These are phyloP conservation scores for Marasmius oreades DNA, from an alignment of 1,284 basidiomycete species.

Conservation along the genomic window DNA sequence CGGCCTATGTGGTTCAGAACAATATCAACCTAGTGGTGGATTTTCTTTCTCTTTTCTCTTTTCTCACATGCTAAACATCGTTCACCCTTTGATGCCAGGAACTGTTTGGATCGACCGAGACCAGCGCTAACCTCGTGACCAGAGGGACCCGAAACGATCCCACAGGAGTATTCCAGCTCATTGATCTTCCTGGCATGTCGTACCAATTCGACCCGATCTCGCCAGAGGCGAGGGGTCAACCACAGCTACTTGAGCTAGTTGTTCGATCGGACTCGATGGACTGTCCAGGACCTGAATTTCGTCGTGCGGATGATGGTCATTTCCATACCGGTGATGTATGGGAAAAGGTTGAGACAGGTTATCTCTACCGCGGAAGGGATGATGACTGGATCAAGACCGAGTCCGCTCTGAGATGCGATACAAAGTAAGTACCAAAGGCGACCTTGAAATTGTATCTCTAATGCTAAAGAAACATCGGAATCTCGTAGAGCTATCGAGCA, in stretches of 20 bases:
- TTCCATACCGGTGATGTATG: slow-evolving; percentile 56
- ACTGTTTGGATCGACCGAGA: not conserved
- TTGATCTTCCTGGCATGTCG: slow-evolving; percentile 43
- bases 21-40: not conserved
- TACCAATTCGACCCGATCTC: slow-evolving; percentile 57
- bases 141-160: not conserved
- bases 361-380: no score
- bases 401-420: no score
- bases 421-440: slow-evolving; percentile 39
- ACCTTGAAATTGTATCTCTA: slow-evolving; percentile 6
- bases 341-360: no score
- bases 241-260: no score
- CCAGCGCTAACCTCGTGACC: not conserved
- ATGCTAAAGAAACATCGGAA: not conserved
- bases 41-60: not conserved
- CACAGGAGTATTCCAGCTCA: slow-evolving; percentile 33
- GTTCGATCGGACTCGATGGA: slow-evolving; percentile 46
- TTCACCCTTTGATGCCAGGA: not conserved
- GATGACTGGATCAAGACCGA: no score
- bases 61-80: not conserved
- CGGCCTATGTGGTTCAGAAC: no score
- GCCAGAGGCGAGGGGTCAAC: slow-evolving; percentile 29
- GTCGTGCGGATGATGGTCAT: slow-evolving; percentile 41
- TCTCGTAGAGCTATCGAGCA: slow-evolving; percentile 4
- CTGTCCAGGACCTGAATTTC: slow-evolving; percentile 44